Percentiles rank a stretch among this genome's conserved stretches.
These are phyloP conservation scores for Pinguiococcus pyrenoidosus DNA, from an alignment of 108 stramenopile genomes.

Conservation along the genomic window DNA sequence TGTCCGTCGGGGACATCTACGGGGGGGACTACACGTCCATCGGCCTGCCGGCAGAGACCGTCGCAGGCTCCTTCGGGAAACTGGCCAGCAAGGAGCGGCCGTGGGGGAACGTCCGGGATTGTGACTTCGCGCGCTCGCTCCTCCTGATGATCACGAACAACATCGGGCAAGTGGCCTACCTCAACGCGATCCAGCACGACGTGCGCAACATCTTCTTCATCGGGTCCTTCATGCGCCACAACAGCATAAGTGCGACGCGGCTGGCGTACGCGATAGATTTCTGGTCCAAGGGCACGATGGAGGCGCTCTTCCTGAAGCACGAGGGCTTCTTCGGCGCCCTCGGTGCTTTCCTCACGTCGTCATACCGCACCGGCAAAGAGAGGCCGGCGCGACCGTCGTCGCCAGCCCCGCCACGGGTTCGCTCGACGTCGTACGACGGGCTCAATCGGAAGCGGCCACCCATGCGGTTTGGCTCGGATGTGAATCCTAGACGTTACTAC, in stretches of 20 bases:
- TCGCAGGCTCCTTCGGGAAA: conserved; percentile 97
- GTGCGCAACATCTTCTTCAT: conserved; percentile 83
- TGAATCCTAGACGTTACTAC: no score
- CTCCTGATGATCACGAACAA: conserved; percentile 95
- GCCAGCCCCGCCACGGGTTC: no score
- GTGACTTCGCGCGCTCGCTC: conserved; percentile 84
- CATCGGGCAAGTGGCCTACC: conserved; percentile 80
- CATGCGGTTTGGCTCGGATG: neutral
- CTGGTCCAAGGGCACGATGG: conserved; percentile 88
- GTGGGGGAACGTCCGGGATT: conserved; percentile 34
- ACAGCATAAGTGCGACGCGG: conserved; percentile 67
- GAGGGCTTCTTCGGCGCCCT: conserved; percentile 33
- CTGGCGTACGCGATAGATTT: conserved; percentile 86
- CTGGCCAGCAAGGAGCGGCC: conserved; percentile 50
- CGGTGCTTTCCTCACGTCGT: conserved; percentile 26
- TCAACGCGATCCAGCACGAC: conserved; percentile 74
- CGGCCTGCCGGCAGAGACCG: conserved; percentile 63
- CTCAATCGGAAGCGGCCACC: no score
- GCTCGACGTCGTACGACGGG: no score
- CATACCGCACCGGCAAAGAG: no score
- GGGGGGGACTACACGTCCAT: conserved; percentile 81
- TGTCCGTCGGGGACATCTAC: conserved; percentile 97
- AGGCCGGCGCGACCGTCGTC: no score
- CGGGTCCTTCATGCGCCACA: conserved; percentile 88
- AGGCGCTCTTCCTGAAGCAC: conserved; percentile 80